Base-by-base conservation (phyloP, 192 early-diverging fungal species). In the Rhizophagus clarus region DNA sequence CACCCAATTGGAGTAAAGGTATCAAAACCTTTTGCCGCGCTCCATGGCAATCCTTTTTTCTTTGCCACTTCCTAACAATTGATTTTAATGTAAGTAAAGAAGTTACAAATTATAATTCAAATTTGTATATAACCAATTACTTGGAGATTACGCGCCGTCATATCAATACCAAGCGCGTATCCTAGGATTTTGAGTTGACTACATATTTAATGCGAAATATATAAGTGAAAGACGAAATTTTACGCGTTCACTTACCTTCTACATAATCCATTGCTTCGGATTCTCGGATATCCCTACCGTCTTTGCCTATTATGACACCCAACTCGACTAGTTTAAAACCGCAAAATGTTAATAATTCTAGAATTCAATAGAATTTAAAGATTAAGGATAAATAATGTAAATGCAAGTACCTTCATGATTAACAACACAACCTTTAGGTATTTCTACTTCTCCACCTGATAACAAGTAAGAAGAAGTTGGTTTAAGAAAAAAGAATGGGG, bases 401-500 rank as follows among this genome's bases (percentile, higher is more conserved):
- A 32, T 45, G 15, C 4, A 75, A 2, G 49, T 79, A 91, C 90
- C 81, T 76, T 97, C 97, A 83, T 97, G 95, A 84, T 97, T 95
- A 17, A 97, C 94, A 51, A 89, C 87, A 77, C 88, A 89, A 12
- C 91, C 94, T 26, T 83, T 80, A 3, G 96, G 97, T 51, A 97
- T 88, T 80, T 97, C 96, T 47, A 98, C 93, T 78, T 80, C 84
- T 15, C 89, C 87, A 14, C 92, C 92, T 47, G 88, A 86, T 11
- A 83, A 64, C 49, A 96, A 84, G 81, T 92, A 95, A 31, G 95
- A 94, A 51, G 94, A 92, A 1, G 94, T 91, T 26, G 97, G 97
- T 88, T 99, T 99, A 51, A 99, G 88, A 84, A 99, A 99, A 83
- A 97, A 95, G 81, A 97, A 92, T 26, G 97, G 97, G 11, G 87